These are phyloP conservation scores for Fusarium azukiicola DNA, from an alignment of 2,329 filamentous ascomycete genomes.

Conservation along the genomic window DNA sequence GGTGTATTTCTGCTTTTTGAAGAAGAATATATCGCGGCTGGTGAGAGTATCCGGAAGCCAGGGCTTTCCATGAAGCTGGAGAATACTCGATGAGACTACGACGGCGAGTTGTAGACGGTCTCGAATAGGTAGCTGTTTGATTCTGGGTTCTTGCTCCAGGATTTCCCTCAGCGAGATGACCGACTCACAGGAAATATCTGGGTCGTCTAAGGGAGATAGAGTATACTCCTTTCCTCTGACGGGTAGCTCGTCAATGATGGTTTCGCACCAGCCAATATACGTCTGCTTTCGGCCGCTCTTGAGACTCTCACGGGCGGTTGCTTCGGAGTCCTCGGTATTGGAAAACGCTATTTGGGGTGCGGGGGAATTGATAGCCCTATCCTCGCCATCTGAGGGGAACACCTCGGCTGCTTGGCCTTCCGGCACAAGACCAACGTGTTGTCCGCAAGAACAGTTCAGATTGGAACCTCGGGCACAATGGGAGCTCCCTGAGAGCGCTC, in stretches of 20 bases:
- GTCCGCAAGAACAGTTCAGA: background rate
- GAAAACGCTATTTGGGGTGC: background rate
- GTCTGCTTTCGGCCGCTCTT: background rate
- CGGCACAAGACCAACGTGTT: background rate
- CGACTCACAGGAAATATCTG: accelerated
- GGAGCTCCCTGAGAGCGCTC: background rate
- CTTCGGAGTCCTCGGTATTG: accelerated
- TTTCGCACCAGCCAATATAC: background rate
- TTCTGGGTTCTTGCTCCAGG: background rate
- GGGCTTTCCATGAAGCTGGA: background rate
- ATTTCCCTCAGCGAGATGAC: background rate
- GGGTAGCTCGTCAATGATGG: background rate
- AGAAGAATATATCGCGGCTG: background rate
- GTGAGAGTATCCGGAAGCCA: background rate
- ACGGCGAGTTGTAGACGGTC: background rate
- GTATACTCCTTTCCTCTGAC: background rate
- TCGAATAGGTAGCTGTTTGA: background rate
- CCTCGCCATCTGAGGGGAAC: accelerated
- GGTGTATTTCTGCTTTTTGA: background rate
- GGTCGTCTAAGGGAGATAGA: background rate
- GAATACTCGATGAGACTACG: background rate
- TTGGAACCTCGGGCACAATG: background rate
- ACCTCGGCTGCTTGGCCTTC: background rate
- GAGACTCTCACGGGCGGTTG: background rate
- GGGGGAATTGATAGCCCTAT: accelerated